Evolutionary conservation across 169 alveolate genomes (phyloP).

Genomic region (Eimeria praecox): DNA sequence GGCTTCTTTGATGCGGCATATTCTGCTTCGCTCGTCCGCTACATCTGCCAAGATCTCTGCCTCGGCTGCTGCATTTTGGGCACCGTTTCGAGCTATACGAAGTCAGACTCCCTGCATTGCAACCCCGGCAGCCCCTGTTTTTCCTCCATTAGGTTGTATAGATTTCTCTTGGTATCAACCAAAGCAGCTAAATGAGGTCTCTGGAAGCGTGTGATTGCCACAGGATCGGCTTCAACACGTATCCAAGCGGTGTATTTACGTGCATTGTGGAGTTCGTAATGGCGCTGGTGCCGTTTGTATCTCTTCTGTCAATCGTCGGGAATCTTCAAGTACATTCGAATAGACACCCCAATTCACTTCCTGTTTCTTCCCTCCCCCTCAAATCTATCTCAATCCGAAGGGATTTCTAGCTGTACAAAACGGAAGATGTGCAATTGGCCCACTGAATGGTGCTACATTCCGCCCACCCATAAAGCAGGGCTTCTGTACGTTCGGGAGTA

Average conservation of each 20-base stretch:
- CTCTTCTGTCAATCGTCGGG: slow-evolving; percentile 75
- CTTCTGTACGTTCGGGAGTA: neutral
- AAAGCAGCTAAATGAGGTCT: neutral
- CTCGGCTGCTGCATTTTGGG: slow-evolving; percentile 77
- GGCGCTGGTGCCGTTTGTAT: slow-evolving; percentile 58
- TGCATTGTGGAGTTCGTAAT: slow-evolving; percentile 63
- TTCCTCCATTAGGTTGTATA: neutral
- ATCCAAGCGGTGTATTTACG: slow-evolving; percentile 69
- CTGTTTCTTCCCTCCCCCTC: neutral
- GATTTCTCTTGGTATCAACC: neutral
- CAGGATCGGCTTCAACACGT: slow-evolving; percentile 79
- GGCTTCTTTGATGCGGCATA: slow-evolving; percentile 46
- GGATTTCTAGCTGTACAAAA: neutral
- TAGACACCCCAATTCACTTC: neutral
- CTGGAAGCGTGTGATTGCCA: neutral
- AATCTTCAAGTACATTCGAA: slow-evolving; percentile 54
- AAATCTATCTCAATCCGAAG: neutral
- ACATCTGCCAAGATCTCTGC: slow-evolving; percentile 51
- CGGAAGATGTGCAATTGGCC: neutral
- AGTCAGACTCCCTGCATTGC: slow-evolving; percentile 8
- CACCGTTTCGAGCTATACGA: slow-evolving; percentile 77
- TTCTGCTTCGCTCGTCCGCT: slow-evolving; percentile 52
- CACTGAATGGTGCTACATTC: neutral
- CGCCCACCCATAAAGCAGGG: neutral
- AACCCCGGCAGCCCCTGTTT: neutral